These are phyloP conservation scores for Metarhizium anisopliae DNA, from an alignment of 2,329 filamentous ascomycete genomes.

Conservation along the genomic window DNA sequence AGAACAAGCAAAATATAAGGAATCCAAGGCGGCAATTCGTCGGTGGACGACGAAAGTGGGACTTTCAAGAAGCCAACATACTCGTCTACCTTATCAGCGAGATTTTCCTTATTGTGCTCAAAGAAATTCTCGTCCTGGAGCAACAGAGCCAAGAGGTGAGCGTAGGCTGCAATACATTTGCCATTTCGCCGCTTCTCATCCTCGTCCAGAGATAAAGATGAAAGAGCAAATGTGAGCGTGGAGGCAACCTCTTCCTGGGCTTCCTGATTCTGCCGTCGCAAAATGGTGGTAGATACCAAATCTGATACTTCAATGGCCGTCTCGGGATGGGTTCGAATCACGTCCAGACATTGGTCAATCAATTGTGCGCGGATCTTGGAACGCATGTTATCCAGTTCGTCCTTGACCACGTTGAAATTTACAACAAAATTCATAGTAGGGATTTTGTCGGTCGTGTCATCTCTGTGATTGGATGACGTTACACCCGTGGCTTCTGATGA, in stretches of 20 bases:
- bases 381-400: conserved; percentile 72
- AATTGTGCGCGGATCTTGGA: conserved; percentile 63
- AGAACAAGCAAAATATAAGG: conserved; percentile 83
- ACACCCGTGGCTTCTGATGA: conserved; percentile 4
- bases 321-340: conserved; percentile 79
- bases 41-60: conserved; percentile 53
- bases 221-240: conserved; percentile 75
- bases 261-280: conserved; percentile 46
- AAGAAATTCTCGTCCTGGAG: conserved; percentile 80
- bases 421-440: conserved; percentile 10
- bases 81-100: conserved; percentile 68
- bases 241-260: conserved; percentile 65
- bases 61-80: conserved; percentile 74
- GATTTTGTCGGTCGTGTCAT: conserved; percentile 10
- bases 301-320: conserved; percentile 88
- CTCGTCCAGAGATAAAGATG: conserved; percentile 55
- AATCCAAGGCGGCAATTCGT: conserved; percentile 87
- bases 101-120: conserved; percentile 59
- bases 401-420: conserved; percentile 38
- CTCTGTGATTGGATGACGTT: conserved; percentile 2
- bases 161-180: conserved; percentile 70
- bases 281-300: conserved; percentile 66
- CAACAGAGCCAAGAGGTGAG: conserved; percentile 81
- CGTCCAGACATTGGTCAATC: conserved; percentile 83
- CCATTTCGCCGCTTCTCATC: conserved; percentile 56